These are phyloP conservation scores for Centella asiatica DNA, from an alignment of 129 eudicot species.

Conservation along the genomic window DNA sequence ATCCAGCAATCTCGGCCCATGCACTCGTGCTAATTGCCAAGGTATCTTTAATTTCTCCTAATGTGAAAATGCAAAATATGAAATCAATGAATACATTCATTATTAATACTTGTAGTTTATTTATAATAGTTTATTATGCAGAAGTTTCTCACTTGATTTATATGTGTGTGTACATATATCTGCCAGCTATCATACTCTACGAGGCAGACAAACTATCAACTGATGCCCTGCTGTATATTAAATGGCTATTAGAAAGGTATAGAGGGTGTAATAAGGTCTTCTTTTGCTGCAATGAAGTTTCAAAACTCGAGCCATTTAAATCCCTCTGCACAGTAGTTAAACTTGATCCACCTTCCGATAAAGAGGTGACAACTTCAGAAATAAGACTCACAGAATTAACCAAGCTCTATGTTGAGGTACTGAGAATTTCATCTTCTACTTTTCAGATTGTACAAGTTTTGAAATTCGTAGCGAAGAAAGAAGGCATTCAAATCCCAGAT, in stretches of 20 bases:
- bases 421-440: background rate
- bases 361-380: slow-evolving; percentile 19
- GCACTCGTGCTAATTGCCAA: slow-evolving; percentile 19
- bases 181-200: slow-evolving; percentile 27
- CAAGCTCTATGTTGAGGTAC: background rate
- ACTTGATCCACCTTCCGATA: slow-evolving; percentile 29
- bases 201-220: slow-evolving; percentile 40
- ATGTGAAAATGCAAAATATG: too few species aligned
- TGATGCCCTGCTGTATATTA: slow-evolving; percentile 30
- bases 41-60: slow-evolving; percentile 11
- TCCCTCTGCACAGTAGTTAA: slow-evolving; percentile 28
- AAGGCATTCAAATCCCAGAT: slow-evolving; percentile 24
- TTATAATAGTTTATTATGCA: too few species aligned
- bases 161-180: background rate
- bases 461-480: slow-evolving; percentile 26
- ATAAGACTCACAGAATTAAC: background rate
- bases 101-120: too few species aligned
- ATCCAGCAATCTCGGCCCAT: background rate
- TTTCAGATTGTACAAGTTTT: slow-evolving; percentile 26
- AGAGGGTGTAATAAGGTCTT: slow-evolving; percentile 28
- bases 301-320: slow-evolving; percentile 23
- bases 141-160: background rate
- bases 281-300: slow-evolving; percentile 37
- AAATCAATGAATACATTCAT: too few species aligned
- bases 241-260: slow-evolving; percentile 31